phyloP scores from a whole-genome alignment of 257 asterid species.

The Solanum gracilifrons region DNA sequence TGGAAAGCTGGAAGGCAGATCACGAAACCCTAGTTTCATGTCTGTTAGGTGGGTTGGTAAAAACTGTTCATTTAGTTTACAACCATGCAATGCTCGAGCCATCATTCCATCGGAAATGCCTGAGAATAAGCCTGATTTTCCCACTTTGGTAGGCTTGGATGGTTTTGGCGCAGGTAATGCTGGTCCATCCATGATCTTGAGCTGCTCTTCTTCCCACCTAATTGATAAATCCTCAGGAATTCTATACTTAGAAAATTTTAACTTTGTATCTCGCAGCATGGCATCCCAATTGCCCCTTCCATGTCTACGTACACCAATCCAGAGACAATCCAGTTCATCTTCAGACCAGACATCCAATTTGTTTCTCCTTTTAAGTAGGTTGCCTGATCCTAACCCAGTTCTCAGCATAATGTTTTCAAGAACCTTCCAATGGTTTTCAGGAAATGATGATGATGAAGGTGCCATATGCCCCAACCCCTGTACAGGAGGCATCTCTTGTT shows the following conservation, averaged over 20 bases:
- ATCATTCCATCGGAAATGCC: slow-evolving; percentile 75
- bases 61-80: slow-evolving; percentile 37
- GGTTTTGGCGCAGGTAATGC: slow-evolving; percentile 28
- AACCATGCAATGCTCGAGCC: slow-evolving; percentile 53
- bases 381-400: slow-evolving; percentile 65
- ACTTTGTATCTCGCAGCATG: slow-evolving; percentile 72
- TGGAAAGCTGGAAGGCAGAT: slow-evolving; percentile 31
- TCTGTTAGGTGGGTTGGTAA: slow-evolving; percentile 63
- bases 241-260: slow-evolving; percentile 69
- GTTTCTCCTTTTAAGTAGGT: slow-evolving; percentile 33
- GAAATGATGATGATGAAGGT: slow-evolving; percentile 53
- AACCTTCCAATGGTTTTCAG: slow-evolving; percentile 78
- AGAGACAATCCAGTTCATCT: slow-evolving; percentile 88
- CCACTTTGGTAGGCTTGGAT: slow-evolving; percentile 29
- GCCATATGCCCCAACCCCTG: slow-evolving; percentile 49
- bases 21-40: slow-evolving; percentile 78
- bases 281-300: slow-evolving; percentile 91
- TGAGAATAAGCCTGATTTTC: slow-evolving; percentile 35
- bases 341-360: slow-evolving; percentile 77
- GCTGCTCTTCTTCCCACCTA: slow-evolving; percentile 92
- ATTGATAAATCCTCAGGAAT: slow-evolving; percentile 58
- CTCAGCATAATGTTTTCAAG: slow-evolving; percentile 65
- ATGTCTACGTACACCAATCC: slow-evolving; percentile 95
- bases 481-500: slow-evolving; percentile 42
- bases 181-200: slow-evolving; percentile 61